Conservation (phyloP, 345 rosid genomes). For the Gossypium turneri region DNA sequence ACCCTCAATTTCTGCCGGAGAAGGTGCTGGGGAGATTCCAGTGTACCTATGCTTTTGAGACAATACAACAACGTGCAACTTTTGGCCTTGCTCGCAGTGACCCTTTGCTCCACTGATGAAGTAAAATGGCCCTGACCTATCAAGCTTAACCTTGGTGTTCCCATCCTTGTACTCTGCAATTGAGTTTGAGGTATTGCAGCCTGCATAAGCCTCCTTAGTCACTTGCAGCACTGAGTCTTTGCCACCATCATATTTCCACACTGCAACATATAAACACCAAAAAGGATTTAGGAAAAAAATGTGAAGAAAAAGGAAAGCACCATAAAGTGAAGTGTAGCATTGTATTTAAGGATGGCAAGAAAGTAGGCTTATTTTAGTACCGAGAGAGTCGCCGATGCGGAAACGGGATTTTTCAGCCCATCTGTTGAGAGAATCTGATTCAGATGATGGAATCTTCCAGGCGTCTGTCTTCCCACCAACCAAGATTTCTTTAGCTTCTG, state of each 20-base stretch:
- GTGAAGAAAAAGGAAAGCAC: not conserved
- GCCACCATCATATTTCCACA: conserved; percentile 62
- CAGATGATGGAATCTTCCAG: conserved; percentile 61
- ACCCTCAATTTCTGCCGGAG: conserved; percentile 50
- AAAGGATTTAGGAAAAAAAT: not conserved
- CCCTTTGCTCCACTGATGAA: conserved; percentile 77
- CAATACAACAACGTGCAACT: conserved; percentile 60
- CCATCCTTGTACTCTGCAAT: conserved; percentile 61
- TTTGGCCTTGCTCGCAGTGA: conserved; percentile 76
- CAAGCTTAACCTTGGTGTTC: conserved; percentile 57
- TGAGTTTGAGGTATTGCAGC: conserved; percentile 59
- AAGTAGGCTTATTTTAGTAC: conserved; percentile 20
- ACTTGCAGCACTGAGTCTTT: conserved; percentile 80
- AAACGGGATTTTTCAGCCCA: conserved; percentile 73
- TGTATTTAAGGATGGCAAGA: not conserved
- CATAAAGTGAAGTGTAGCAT: not conserved
- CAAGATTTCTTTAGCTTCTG: conserved; percentile 40
- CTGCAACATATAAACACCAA: conserved; percentile 21
- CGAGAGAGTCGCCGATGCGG: conserved; percentile 58
- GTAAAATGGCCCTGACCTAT: conserved; percentile 57
- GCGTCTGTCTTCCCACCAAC: conserved; percentile 50
- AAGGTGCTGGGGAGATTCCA: conserved; percentile 63
- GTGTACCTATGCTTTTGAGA: conserved; percentile 29
- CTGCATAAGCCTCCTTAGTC: conserved; percentile 46
- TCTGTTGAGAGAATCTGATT: conserved; percentile 64